Base-by-base conservation (phyloP, 495 filamentous ascomycete species). In the Penicillium antarcticum region DNA sequence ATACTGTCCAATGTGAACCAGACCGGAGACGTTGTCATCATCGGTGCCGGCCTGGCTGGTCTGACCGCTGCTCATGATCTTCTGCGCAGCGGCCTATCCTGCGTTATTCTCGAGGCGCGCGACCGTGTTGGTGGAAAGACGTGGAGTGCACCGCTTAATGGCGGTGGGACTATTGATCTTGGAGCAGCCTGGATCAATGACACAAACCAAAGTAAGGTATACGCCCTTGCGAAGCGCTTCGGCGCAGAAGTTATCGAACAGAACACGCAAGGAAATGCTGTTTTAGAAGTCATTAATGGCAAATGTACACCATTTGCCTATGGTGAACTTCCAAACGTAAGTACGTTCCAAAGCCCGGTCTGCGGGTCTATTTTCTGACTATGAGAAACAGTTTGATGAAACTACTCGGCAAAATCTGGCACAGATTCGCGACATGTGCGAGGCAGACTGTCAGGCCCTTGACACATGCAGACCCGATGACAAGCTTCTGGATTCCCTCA, bases 181-280 rank as follows among this genome's bases (percentile, higher is more conserved):
- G 79, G 77, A 3, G 78, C 73, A 1, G 74, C 74, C 4, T 81
- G 77, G 78, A 72, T 80, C 44, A 82, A 81, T 56, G 69, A 77
- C 38, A 73, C 66, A 2, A 78, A 67, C 35, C 80, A 83, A 51
- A 57, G 45, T 10, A 57, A 60, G 29, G 68, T 80, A 12, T 67
- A 52, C 43, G 57, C 51, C 0, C 52, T 76, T 8, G 69, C 68
- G 1, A 52, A 65, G 41, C 38, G 55, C 2, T 74, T 66, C 37
- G 70, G 68, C 0, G 51, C 71, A 7, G 69, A 80, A 26, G 46
- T 74, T 2, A 58, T 76, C n/a, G 56, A 64, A 43, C 78, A 81
- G 56, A 70, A 74, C 21, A 71, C 61, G 0, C 24, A 42, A 3
- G 75, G 76, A 4, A 63, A 65, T 6, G 55, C 34, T 16, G 56